Conservation (phyloP, 140 eudicot genomes). For the Cichorium intybus region DNA sequence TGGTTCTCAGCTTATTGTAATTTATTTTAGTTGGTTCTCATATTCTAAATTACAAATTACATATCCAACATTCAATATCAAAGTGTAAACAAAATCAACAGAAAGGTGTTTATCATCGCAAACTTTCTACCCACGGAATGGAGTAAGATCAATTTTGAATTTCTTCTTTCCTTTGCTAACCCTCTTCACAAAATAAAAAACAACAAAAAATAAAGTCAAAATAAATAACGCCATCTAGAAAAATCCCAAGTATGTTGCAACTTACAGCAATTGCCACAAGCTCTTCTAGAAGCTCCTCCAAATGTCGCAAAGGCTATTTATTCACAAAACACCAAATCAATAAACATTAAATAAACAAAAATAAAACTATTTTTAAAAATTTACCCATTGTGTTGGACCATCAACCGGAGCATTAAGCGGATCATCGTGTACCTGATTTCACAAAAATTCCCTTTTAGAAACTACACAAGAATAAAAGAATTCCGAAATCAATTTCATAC, state of each 20-base stretch:
- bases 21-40: too few relatives aligned
- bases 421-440: constrained; percentile 81
- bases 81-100: too few relatives aligned
- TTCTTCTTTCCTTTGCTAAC: constrained; percentile 81
- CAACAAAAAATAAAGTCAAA: not conserved
- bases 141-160: constrained; percentile 81
- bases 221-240: not conserved
- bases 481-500: constrained; percentile 29
- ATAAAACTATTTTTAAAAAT: constrained; percentile 21
- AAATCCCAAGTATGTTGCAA: constrained; percentile 11
- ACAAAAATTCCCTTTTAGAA: constrained; percentile 5
- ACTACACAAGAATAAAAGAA: not conserved
- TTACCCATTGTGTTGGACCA: constrained; percentile 99
- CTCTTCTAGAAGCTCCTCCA: constrained; percentile 88
- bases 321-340: not conserved
- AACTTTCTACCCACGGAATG: constrained; percentile 41
- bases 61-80: too few relatives aligned
- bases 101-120: too few relatives aligned
- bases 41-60: too few relatives aligned
- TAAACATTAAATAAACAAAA: not conserved
- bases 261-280: constrained; percentile 88
- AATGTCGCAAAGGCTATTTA: constrained; percentile 91
- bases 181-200: constrained; percentile 33
- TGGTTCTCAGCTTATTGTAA: too few relatives aligned
- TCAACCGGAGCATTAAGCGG: constrained; percentile 92